A percentile compares a stretch with the other conserved stretches of the same genome.
phyloP scores from a whole-genome alignment of 441 rosid genomes.

The Hypseocharis bilobata region DNA sequence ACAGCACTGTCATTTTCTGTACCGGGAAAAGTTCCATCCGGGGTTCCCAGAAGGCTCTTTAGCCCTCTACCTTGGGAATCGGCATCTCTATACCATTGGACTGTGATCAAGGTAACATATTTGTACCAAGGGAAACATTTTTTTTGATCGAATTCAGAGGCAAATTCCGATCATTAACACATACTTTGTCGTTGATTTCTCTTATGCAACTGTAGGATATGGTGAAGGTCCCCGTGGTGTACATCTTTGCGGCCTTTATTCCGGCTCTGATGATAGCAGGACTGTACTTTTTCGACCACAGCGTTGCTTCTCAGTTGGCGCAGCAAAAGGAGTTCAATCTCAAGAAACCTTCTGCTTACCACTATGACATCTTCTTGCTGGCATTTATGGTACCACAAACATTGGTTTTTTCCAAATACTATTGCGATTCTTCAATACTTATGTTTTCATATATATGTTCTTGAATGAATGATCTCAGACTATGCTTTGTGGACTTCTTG shows the following conservation, averaged over 20 bases:
- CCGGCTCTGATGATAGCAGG: constrained; percentile 85
- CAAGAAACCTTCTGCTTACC: constrained; percentile 73
- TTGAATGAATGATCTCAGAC: constrained; percentile 35
- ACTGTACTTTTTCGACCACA: constrained; percentile 78
- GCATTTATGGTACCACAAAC: too few relatives aligned
- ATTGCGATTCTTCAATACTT: constrained; percentile 6
- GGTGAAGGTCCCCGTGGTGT: constrained; percentile 50
- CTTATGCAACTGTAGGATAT: constrained; percentile 73
- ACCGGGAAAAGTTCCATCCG: constrained; percentile 46
- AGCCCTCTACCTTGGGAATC: constrained; percentile 68
- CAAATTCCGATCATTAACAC: too few relatives aligned
- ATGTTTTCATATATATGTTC: background rate
- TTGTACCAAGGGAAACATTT: background rate
- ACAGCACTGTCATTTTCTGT: constrained; percentile 43
- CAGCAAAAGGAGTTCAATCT: constrained; percentile 81
- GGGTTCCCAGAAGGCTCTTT: constrained; percentile 64
- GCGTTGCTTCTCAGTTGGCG: constrained; percentile 83
- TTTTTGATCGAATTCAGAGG: background rate
- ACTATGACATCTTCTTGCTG: constrained; percentile 60
- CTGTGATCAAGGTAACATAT: constrained; percentile 51
- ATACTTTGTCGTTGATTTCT: too few relatives aligned
- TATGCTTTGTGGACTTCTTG: constrained; percentile 65
- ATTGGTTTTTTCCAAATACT: too few relatives aligned
- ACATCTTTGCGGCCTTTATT: constrained; percentile 58
- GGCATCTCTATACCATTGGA: constrained; percentile 60